Base-by-base conservation (phyloP, 2,329 filamentous ascomycete species). In the Simplicillium sp. region DNA sequence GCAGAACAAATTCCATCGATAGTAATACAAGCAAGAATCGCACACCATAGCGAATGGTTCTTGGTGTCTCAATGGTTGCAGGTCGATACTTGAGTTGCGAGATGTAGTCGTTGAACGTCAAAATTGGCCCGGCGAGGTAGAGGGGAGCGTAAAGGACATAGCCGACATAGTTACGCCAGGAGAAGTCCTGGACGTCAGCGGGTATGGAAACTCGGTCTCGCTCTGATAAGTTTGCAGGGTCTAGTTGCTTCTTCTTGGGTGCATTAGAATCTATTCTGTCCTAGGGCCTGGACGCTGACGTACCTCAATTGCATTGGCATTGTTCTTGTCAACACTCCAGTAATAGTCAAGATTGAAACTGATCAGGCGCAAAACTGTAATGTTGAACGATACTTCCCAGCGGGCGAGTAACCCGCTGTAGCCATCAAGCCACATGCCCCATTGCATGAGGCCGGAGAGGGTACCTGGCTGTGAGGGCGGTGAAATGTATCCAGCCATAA, bases 81-180 rank as follows among this genome's bases (percentile, higher is more conserved):
- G 86, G 65, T 11, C 73, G 75, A 62, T 90, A 84, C 49, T 86
- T 83, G 45, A 74, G 71, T 59, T 98, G 92, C 1, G 86, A 84
- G 47, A 97, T 82, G 68, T 92, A 98, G 67, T 98, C 94, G 63
- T 98, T 98, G 69, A 97, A 98, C 11, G 89, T 97, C 46, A 98
- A 60, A 54, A 98, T 95, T 1, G 92, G 92, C 0, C 92, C 92
- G 0, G 89, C 78, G 28, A 98, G 74, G 61, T 97, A 98, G 1
- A 98, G 75, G 1, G 92, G 92, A 2, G 88, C 87, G 57, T 98
- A 98, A 44, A 97, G 76, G 32, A 81, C 69, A 59, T 96, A 98
- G 35, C 85, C 88, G 36, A 96, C 58, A 60, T 94, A 97, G 62
- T 94, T 94, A 48, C 82, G 79, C 63, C 92, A 87, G 17, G 67